These are phyloP conservation scores for Penicillium griseofulvum DNA, from an alignment of 2,329 filamentous ascomycete genomes.

Conservation along the genomic window DNA sequence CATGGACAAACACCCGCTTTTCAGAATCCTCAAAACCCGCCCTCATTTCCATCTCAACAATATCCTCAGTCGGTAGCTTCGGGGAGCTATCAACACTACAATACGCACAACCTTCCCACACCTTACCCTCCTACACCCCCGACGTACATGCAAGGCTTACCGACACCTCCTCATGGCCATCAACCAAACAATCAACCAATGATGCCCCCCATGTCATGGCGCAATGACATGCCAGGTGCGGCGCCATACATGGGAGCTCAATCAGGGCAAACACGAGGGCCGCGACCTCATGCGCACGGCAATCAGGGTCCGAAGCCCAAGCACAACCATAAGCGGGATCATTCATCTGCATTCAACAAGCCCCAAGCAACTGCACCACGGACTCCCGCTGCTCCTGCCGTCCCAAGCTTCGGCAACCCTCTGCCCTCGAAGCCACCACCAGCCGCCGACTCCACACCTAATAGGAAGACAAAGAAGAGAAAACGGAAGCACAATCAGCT, in stretches of 20 bases:
- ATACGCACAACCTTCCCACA: conserved; percentile 21
- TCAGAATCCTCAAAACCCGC: conserved; percentile 20
- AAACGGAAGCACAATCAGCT: conserved; percentile 48
- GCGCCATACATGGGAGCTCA: conserved; percentile 45
- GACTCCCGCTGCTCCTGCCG: conserved; percentile 42
- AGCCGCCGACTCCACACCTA: conserved; percentile 28
- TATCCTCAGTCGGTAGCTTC: conserved; percentile 27
- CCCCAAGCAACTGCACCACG: conserved; percentile 30
- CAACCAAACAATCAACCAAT: conserved; percentile 37
- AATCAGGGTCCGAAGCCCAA: conserved; percentile 25
- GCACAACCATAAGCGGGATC: conserved; percentile 37
- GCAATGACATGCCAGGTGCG: conserved; percentile 52
- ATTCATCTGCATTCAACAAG: conserved; percentile 38
- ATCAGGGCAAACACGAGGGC: conserved; percentile 27
- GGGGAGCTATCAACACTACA: conserved; percentile 30
- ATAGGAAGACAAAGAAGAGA: conserved; percentile 40
- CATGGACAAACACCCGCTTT: conserved; percentile 23
- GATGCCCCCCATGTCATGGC: conserved; percentile 58
- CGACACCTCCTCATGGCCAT: conserved; percentile 24
- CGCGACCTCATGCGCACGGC: conserved; percentile 24
- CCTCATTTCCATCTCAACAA: conserved; percentile 24
- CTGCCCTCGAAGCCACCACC: conserved; percentile 44
- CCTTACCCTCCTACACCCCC: conserved; percentile 22
- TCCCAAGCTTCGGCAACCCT: conserved; percentile 46
- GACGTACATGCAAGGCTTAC: conserved; percentile 17